Base-by-base conservation (phyloP, 2,329 filamentous ascomycete species). In the Fusarium foetens region DNA sequence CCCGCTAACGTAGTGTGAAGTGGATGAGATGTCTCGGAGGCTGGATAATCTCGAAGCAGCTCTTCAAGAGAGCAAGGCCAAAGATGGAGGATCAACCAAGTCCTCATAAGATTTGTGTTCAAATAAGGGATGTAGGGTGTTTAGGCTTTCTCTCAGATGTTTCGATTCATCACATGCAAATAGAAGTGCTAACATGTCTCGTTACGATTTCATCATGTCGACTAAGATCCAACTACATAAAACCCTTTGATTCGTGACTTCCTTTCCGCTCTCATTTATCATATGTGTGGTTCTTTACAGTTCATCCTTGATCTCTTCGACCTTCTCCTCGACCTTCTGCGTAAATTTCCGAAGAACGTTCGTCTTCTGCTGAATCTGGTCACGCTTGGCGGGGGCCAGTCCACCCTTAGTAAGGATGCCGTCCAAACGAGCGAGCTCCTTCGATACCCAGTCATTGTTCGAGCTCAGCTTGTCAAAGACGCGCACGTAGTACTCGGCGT, bases 11-110 rank as follows among this genome's bases (percentile, higher is more conserved):
- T 12, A 23, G 35, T 33, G n/a, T 58, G 46, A 68, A 97, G 94
- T 98, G 93, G 95, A 97, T 79, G 94, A 97, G 71, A 97, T 98
- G 94, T 93, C 93, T 19, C 88, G 92, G 68, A 90, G 95, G 31
- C 84, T 98, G 27, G 95, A 98, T 79, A 94, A 91, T 64, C 87
- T 98, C 16, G 95, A 97, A 80, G 86, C 92, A 29, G 91, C 91
- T 19, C 85, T 97, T 48, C 86, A 89, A 76, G 86, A 88, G 42
- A 87, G 85, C 65, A 89, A 86, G 74, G 81, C 85, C 63, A 84
- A 84, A 62, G 80, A 83, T 13, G 77, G 75, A 43, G 77, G 78
- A 14, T 73, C 83, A 11, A 78, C 81, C 16, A 85, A 85, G 66
- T 74, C 81, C 48, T 76, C 41, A 51, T 61, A 55, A 45, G 8